Percentiles rank a stretch among this genome's conserved stretches.
These are phyloP conservation scores for Aspergillus sparsus DNA, from an alignment of 495 filamentous ascomycete species.

Conservation along the genomic window DNA sequence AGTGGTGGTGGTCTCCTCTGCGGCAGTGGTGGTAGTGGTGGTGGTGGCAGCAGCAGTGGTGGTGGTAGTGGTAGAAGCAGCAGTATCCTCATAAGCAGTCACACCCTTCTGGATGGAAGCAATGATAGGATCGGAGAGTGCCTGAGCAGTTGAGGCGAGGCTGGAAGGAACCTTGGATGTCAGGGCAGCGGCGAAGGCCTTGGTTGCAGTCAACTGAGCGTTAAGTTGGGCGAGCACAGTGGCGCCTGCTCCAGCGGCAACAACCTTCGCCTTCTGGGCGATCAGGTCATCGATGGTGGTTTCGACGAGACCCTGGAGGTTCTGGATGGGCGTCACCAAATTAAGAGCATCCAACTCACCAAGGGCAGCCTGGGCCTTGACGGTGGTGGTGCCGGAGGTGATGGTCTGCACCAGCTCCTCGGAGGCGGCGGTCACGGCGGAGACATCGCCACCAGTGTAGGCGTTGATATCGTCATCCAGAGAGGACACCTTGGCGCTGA, in stretches of 20 bases:
- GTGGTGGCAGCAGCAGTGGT: constrained; percentile 20
- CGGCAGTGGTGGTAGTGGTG: constrained; percentile 11
- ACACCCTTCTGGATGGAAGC: constrained; percentile 35
- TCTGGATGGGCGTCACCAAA: constrained; percentile 34
- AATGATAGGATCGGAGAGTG: constrained; percentile 35
- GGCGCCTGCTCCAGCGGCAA: constrained; percentile 34
- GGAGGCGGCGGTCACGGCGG: constrained; percentile 31
- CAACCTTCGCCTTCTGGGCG: constrained; percentile 38
- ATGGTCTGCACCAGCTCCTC: constrained; percentile 32
- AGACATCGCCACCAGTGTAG: constrained; percentile 34
- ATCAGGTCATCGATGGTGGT: constrained; percentile 33
- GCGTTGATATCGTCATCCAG: constrained; percentile 39
- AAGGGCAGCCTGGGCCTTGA: constrained; percentile 14
- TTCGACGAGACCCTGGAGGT: constrained; percentile 33
- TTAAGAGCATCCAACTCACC: constrained; percentile 30
- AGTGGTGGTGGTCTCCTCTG: constrained; percentile 15
- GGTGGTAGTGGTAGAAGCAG: constrained; percentile 10
- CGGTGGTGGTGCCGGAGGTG: constrained; percentile 24
- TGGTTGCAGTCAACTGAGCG: constrained; percentile 35
- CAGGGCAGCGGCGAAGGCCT: constrained; percentile 33
- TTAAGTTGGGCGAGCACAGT: constrained; percentile 29
- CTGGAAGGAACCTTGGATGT: constrained; percentile 35
- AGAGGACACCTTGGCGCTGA: constrained; percentile 32
- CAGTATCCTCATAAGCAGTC: constrained; percentile 26
- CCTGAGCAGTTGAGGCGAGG: constrained; percentile 26